A percentile compares a stretch with the other conserved stretches of the same genome.
These are phyloP conservation scores for Suillus clintonianus DNA, from an alignment of 768 basidiomycete species.

Conservation along the genomic window DNA sequence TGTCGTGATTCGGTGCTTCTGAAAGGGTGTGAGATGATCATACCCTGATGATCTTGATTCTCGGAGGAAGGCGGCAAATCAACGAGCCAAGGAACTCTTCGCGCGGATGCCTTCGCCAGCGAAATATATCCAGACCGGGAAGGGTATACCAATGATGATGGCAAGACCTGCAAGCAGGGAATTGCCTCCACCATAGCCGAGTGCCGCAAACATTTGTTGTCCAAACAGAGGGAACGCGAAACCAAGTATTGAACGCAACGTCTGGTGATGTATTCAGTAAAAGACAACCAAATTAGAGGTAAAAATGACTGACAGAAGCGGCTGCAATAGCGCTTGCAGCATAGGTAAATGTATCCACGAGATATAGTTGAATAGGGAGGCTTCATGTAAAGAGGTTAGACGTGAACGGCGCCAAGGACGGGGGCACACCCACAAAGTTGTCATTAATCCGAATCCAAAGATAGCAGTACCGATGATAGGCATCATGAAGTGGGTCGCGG, in stretches of 20 bases:
- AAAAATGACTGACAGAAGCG: slow-evolving; percentile 47
- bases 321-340: slow-evolving; percentile 69
- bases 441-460: slow-evolving; percentile 67
- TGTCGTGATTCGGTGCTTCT: not conserved
- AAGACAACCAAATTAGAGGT: not conserved
- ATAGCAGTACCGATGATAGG: slow-evolving; percentile 65
- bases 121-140: slow-evolving; percentile 74
- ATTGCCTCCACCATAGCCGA: slow-evolving; percentile 71
- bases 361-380: slow-evolving; percentile 68
- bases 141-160: slow-evolving; percentile 66
- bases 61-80: not conserved
- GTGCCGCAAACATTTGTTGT: slow-evolving; percentile 58
- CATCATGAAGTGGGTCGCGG: slow-evolving; percentile 71
- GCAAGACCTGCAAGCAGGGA: slow-evolving; percentile 63
- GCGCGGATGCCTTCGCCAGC: slow-evolving; percentile 58
- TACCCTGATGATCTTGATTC: not conserved
- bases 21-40: not conserved
- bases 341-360: slow-evolving; percentile 70
- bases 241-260: slow-evolving; percentile 62
- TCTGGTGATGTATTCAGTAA: slow-evolving; percentile 29
- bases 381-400: slow-evolving; percentile 29
- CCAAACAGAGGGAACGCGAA: slow-evolving; percentile 71
- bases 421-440: slow-evolving; percentile 46
- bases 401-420: not conserved
- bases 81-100: slow-evolving; percentile 37